Percentiles rank a stretch among this genome's conserved stretches.
Evolutionary conservation across 2,329 filamentous ascomycete genomes (phyloP).

Genomic region (Arthrocladium fulminans): DNA sequence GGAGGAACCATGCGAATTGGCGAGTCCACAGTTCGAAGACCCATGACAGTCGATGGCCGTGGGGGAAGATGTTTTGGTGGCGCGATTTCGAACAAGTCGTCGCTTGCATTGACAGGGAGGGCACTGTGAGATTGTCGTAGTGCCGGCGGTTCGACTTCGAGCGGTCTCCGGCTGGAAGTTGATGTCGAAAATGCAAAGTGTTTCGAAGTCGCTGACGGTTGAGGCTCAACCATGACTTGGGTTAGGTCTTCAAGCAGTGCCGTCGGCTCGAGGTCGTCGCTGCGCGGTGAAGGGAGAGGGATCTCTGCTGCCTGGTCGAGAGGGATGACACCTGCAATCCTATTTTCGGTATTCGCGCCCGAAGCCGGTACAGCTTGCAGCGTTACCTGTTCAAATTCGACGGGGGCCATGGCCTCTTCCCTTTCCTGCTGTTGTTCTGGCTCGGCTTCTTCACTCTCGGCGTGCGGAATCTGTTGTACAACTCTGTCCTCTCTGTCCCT

Average conservation of each 20-base stretch:
- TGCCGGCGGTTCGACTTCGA: constrained; percentile 10
- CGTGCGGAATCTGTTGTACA: background rate
- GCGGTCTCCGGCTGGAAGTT: constrained; percentile 13
- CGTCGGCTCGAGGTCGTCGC: constrained; percentile 18
- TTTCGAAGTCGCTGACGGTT: constrained; percentile 10
- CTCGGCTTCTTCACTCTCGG: background rate
- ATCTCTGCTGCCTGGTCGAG: constrained; percentile 17
- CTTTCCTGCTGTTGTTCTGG: background rate
- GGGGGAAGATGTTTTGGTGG: constrained; percentile 18
- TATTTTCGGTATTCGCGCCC: background rate
- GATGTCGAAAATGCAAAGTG: constrained; percentile 22
- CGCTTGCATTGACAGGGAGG: background rate
- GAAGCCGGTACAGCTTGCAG: background rate
- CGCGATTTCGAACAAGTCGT: constrained; percentile 21
- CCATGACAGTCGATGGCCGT: constrained; percentile 21
- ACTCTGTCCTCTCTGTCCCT: background rate
- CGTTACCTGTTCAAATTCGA: background rate
- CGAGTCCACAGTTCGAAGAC: constrained; percentile 17
- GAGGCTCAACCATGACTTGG: constrained; percentile 21
- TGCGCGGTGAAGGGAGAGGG: constrained; percentile 18
- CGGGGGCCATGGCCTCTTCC: background rate
- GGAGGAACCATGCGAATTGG: constrained; percentile 21
- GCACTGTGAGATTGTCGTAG: constrained; percentile 12
- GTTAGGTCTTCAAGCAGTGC: constrained; percentile 22
- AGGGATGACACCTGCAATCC: constrained; percentile 3